Percentiles rank a stretch among this genome's conserved stretches.
These are phyloP conservation scores for Leishmania lainsoni DNA, from an alignment of 208 protist genomes.

Conservation along the genomic window DNA sequence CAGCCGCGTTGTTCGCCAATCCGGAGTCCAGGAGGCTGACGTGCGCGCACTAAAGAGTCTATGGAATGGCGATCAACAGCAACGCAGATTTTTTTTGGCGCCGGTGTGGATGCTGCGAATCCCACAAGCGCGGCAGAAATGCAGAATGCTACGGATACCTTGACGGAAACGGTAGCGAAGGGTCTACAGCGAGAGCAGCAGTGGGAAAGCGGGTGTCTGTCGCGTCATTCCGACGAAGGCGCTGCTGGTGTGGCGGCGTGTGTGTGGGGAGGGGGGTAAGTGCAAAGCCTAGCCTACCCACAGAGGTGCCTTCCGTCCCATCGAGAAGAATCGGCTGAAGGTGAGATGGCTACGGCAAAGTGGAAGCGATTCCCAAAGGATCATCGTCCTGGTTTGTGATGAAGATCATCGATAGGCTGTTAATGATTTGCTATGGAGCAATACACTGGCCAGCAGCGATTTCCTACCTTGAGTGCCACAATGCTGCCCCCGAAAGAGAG, in stretches of 20 bases:
- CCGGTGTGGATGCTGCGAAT: not conserved
- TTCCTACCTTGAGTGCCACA: not conserved
- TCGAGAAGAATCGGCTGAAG: not conserved
- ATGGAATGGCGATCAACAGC: no score
- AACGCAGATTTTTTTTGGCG: not conserved
- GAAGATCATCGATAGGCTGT: not conserved
- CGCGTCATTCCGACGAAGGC: not conserved
- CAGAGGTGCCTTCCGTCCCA: no score
- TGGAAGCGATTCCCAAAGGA: not conserved
- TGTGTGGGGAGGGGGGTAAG: no score
- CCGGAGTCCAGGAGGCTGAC: not conserved
- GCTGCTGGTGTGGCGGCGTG: not conserved
- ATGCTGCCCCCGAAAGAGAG: conserved; percentile 6
- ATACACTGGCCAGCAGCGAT: not conserved
- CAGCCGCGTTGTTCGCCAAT: conserved; percentile 36
- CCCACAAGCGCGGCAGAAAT: no score
- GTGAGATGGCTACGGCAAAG: not conserved
- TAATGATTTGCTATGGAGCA: not conserved
- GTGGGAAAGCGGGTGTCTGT: not conserved
- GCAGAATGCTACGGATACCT: no score
- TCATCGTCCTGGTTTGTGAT: not conserved
- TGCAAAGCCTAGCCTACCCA: not conserved
- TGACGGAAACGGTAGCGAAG: not conserved
- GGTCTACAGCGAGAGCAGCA: not conserved
- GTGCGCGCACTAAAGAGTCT: not conserved